A percentile compares a stretch with the other conserved stretches of the same genome.
phyloP scores from a whole-genome alignment of 306 rosid species.

The Hippophae tibetana region DNA sequence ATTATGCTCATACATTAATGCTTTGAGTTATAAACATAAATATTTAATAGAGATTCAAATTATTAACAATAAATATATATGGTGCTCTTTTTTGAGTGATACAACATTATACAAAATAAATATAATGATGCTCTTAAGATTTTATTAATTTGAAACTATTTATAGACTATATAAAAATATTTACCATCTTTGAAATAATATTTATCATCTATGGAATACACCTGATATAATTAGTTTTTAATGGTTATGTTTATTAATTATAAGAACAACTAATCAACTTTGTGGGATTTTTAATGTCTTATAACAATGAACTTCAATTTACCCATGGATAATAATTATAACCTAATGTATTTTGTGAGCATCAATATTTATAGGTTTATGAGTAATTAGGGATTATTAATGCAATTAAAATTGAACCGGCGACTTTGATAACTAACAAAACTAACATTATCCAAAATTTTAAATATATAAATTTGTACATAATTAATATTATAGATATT shows the following conservation, averaged over 20 bases:
- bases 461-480: no score
- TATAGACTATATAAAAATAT: neutral
- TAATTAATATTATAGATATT: no score
- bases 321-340: no score
- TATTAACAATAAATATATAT: neutral
- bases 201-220: neutral
- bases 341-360: no score
- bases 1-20: neutral
- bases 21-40: neutral
- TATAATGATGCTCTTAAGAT: neutral
- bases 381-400: no score
- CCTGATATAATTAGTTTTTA: neutral
- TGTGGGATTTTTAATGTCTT: neutral
- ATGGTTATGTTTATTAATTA: neutral
- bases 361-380: no score
- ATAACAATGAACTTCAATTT: constrained; percentile 1
- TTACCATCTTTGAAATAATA: neutral
- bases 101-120: neutral
- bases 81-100: neutral
- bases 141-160: neutral
- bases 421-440: no score
- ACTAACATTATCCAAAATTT: no score
- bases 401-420: no score
- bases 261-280: neutral
- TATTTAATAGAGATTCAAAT: neutral